Conservation (phyloP, 495 filamentous ascomycete species). For the Penicillium lagena region DNA sequence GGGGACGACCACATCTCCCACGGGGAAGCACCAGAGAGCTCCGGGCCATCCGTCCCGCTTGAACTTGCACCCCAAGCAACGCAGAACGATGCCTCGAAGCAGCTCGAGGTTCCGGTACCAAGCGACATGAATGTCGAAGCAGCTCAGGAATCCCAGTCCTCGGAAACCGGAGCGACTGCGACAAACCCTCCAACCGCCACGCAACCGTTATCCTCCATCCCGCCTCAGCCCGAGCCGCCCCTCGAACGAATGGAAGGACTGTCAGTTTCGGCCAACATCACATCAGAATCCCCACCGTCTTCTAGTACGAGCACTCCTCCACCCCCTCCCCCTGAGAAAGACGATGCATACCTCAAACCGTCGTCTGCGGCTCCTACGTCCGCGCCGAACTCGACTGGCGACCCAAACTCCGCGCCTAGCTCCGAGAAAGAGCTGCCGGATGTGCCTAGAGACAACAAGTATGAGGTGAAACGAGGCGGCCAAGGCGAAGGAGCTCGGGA, state of each 20-base stretch:
- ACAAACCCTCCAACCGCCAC: constrained; percentile 2
- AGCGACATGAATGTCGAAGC: constrained; percentile 10
- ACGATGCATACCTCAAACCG: constrained; percentile 56
- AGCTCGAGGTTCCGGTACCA: constrained; percentile 2
- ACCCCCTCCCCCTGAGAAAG: constrained; percentile 40
- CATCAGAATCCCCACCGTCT: constrained; percentile 8
- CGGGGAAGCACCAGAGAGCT: constrained; percentile 5
- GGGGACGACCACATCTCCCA: constrained; percentile 17
- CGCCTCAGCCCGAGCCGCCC: constrained; percentile 18
- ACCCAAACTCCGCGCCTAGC: constrained; percentile 30
- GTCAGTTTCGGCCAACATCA: constrained; percentile 23
- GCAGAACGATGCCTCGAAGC: constrained; percentile 15
- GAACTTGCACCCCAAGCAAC: constrained; percentile 8
- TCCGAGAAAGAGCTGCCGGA: constrained; percentile 48
- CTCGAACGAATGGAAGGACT: constrained; percentile 27
- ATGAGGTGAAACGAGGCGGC: constrained; percentile 44
- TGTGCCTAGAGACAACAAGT: constrained; percentile 43
- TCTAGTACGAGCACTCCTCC: constrained; percentile 19
- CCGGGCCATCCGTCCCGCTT: constrained; percentile 3
- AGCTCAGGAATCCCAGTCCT: constrained; percentile 1
- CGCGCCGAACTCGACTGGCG: constrained; percentile 42
- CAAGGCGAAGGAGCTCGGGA: constrained; percentile 48
- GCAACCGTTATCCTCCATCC: constrained; percentile 5
- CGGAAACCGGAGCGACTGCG: not conserved
- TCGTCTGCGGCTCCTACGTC: constrained; percentile 52